Percentiles rank a stretch among this genome's conserved stretches.
phyloP scores from a whole-genome alignment of 2,329 filamentous ascomycete species.

The Coniochaeta sp. region DNA sequence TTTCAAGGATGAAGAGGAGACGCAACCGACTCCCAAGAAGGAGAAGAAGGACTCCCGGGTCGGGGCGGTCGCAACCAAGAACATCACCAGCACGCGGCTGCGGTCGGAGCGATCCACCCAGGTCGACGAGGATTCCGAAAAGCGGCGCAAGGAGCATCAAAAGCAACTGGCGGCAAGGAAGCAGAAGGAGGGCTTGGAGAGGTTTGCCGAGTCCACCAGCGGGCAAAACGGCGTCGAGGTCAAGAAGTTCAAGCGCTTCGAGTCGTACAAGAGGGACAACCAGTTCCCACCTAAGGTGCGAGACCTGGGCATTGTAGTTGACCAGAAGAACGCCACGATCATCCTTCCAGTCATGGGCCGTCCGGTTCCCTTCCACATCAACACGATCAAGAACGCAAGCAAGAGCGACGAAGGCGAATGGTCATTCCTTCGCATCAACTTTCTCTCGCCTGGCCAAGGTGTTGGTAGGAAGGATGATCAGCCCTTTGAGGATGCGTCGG shows the following conservation, averaged over 20 bases:
- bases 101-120: slow-evolving; percentile 86
- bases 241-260: slow-evolving; percentile 98
- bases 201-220: slow-evolving; percentile 79
- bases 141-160: slow-evolving; percentile 82
- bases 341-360: slow-evolving; percentile 96
- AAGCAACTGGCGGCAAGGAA: slow-evolving; percentile 83
- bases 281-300: slow-evolving; percentile 78
- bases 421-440: slow-evolving; percentile 92
- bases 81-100: slow-evolving; percentile 89
- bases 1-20: slow-evolving; percentile 93
- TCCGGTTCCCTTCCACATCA: slow-evolving; percentile 95
- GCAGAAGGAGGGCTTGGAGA: slow-evolving; percentile 76
- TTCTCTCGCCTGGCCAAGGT: slow-evolving; percentile 92
- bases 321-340: slow-evolving; percentile 82
- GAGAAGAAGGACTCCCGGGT: slow-evolving; percentile 78
- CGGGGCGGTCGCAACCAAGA: slow-evolving; percentile 84
- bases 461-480: slow-evolving; percentile 96
- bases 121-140: slow-evolving; percentile 83
- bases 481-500: slow-evolving; percentile 91
- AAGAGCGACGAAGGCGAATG: slow-evolving; percentile 95
- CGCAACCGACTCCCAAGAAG: slow-evolving; percentile 81
- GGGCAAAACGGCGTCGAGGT: slow-evolving; percentile 84
- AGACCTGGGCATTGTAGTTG: slow-evolving; percentile 84
- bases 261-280: slow-evolving; percentile 97
- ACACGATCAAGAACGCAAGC: slow-evolving; percentile 97